Evolutionary conservation across 2,329 filamentous ascomycete genomes (phyloP), one percentile per base, ranked within the genome.

Genomic region (Plenodomus biglobosus): DNA sequence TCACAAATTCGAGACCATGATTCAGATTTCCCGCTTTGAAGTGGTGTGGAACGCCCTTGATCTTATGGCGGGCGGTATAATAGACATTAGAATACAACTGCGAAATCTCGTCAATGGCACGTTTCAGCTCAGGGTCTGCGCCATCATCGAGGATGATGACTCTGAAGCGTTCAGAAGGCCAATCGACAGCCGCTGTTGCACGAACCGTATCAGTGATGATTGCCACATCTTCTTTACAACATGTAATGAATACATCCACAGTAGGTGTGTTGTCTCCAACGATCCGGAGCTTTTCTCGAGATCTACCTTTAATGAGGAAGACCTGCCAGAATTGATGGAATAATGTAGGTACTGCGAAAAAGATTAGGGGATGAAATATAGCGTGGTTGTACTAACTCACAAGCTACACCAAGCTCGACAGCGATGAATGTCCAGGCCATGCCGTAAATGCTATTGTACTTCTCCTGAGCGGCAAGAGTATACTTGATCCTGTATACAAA

Each of bases 21-120:
- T 85, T 85, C 43, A 86, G 71, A 61, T 86, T 86, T 42, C 83
- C 83, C 1, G 83, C 82, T 72, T 86, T 86, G 74, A 82, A 85
- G 61, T 83, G 35, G 21, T 44, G 43, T 22, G 79, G 56, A 81
- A 65, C 24, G 63, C 66, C 46, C 68, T 70, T 38, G 71, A 69
- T 35, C 52, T 76, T 76, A 43, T 70, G 65, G 21, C 75, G 72
- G 4, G 73, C 65, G 45, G 71, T 72, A 54, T 79, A 78, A 52
- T 70, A 70, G 8, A 76, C 43, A 42, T 75, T 75, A 7, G 72
- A 65, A 21, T 74, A 70, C 11, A 66, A 58, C 27, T 76, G 54
- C 27, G 71, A 61, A 20, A 70, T 59, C 22, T 75, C 58, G 0
- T 68, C 63, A 6, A 66, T 59, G 42, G 72, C 64, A 13, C 77